A percentile compares a stretch with the other conserved stretches of the same genome.
These are phyloP conservation scores for Fusarium scirpi DNA, from an alignment of 2,329 filamentous ascomycete genomes.

Conservation along the genomic window DNA sequence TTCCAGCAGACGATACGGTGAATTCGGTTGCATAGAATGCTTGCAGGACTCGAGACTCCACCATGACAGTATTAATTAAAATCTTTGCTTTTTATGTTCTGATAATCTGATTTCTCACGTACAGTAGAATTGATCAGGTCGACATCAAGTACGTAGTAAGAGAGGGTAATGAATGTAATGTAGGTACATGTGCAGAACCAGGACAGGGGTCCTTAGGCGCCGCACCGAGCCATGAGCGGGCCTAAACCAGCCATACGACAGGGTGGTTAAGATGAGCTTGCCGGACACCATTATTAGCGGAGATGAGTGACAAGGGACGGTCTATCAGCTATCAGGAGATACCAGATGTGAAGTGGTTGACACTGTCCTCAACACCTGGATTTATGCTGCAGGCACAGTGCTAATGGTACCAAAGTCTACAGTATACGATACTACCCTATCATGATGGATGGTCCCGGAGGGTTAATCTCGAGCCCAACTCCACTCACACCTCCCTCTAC, in stretches of 20 bases:
- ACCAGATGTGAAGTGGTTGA: background rate
- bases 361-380: conserved; percentile 10
- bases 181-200: conserved; percentile 21
- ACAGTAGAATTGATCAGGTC: conserved; percentile 6
- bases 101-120: conserved; percentile 19
- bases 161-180: conserved; percentile 15
- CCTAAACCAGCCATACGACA: conserved; percentile 37
- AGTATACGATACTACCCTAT: conserved; percentile 47
- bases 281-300: conserved; percentile 49
- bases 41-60: background rate
- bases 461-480: conserved; percentile 58
- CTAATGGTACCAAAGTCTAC: accelerated
- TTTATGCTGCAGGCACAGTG: conserved; percentile 7
- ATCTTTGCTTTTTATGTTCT: conserved; percentile 11
- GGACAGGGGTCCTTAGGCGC: conserved; percentile 43
- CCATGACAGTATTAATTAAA: background rate
- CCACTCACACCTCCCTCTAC: conserved; percentile 56
- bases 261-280: conserved; percentile 49
- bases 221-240: conserved; percentile 42
- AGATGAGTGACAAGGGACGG: conserved; percentile 46
- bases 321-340: conserved; percentile 33
- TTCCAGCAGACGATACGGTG: background rate
- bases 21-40: background rate
- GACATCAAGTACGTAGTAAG: background rate
- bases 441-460: conserved; percentile 47